Base-by-base conservation (phyloP, 2,329 filamentous ascomycete genomes). In the Metarhizium guizhouense region DNA sequence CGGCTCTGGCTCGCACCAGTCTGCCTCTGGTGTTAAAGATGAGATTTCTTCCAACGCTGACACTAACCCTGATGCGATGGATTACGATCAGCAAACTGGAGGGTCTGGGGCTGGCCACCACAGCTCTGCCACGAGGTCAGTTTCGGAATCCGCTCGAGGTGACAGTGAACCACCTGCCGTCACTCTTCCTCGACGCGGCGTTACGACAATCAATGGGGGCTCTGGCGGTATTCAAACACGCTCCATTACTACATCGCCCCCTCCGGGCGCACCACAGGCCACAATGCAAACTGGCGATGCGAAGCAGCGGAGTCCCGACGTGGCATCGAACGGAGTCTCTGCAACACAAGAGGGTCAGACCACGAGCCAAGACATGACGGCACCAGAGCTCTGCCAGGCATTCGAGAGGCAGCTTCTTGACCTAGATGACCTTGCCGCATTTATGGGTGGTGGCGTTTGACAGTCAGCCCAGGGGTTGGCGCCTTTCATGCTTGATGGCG, bases 401-500 rank as follows among this genome's bases (percentile, higher is more conserved):
- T 84, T 84, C 61, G 81, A 84, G 69, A 72, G 79, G 36, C 81
- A 84, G 66, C 72, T 84, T 1, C 70, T 84, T 11, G 81, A 84
- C 64, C 71, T 84, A 6, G 81, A 84, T 58, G 81, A 84, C 62
- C 74, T 84, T 11, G 81, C 81, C 36, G 81, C 81, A 3, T 83
- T 84, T 54, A 84, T 84, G 81, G 81, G 81, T 20, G 81, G 81
- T 20, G 81, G 81, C 57, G 81, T 84, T 59, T 84, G 50, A 57
- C 49, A 38, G 34, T n/a, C 16, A 16, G 30, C n/a, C 14, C 32
- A 48, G 10, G 51, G 38, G 45, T 48, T 48, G 45, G 45, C n/a
- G 45, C 45, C 14, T 4, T 29, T 8, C 16, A 30, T 30, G 20
- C 45, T 48, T 30, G 18, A 30, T 29, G 25, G 45, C 45, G 20